Evolutionary conservation across 2,329 filamentous ascomycete genomes (phyloP), one percentile per base, ranked within the genome.

Genomic region (Pseudogymnoascus sp.): DNA sequence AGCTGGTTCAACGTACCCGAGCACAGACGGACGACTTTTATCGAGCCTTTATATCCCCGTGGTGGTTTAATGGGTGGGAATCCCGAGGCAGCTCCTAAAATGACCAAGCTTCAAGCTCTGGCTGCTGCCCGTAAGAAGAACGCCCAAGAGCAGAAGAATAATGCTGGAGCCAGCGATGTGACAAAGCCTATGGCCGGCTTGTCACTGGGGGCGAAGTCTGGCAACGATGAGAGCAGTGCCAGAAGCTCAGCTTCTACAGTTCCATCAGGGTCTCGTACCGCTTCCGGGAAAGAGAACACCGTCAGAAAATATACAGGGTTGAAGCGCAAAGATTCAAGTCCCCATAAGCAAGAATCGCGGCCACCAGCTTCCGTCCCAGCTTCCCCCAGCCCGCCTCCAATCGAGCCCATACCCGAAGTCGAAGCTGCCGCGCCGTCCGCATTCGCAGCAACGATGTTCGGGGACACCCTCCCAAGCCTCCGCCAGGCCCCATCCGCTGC

Each of bases 51-150:
- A 37, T 77, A 77, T 65, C 86, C 83, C 61, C 79, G 77, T 58
- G 83, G 87, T 16, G 88, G 91, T 1, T 79, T 99, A 0, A 76
- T 96, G 2, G 96, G 95, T 31, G 96, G 95, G 35, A 83, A 86
- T 7, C 82, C 85, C 1, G 82, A 84, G 58, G 77, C 77, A 11
- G 71, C 78, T n/a, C 81, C 84, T 2, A 95, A 93, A 71, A 82
- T 90, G 75, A 96, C 93, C 4, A 99, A 99, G 71, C 80, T 99
- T 52, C 93, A 96, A 69, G 91, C 91, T 58, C 79, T 99, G 43
- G 93, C 93, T 60, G 91, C 91, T 35, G 89, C 90, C 61, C 83
- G 92, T 28, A 93, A 92, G 73, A 93, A 90, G 76, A 96, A 92
- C 74, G 87, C 86, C 12, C 87, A 86, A 31, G 86, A 88, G 40